Conservation (phyloP, 805 yeast species). For the Wickerhamomyces subpelliculosus region DNA sequence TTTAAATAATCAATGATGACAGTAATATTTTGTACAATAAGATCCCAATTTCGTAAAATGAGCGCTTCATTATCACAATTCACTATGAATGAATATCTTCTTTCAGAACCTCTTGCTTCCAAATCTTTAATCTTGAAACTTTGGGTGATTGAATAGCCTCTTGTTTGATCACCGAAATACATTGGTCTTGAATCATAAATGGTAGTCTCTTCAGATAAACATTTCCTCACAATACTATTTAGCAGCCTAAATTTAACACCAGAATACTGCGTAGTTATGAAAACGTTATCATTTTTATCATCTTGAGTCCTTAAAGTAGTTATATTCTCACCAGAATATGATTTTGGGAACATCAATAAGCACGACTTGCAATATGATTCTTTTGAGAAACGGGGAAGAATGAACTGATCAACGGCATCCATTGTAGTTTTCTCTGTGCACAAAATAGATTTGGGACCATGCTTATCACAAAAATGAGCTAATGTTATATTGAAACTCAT, state of each 20-base stretch:
- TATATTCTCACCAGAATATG: slow-evolving; percentile 11
- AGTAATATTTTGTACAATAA: slow-evolving; percentile 34
- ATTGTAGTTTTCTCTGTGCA: slow-evolving; percentile 44
- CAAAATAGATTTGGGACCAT: slow-evolving; percentile 62
- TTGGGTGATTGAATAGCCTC: slow-evolving; percentile 54
- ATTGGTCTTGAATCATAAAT: slow-evolving; percentile 53
- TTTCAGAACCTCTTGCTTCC: slow-evolving; percentile 68
- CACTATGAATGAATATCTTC: slow-evolving; percentile 57
- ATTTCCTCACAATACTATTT: slow-evolving; percentile 53
- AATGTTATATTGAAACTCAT: slow-evolving; percentile 38
- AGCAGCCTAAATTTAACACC: slow-evolving; percentile 45
- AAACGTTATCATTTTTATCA: slow-evolving; percentile 17
- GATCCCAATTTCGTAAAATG: slow-evolving; percentile 49
- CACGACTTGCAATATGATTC: slow-evolving; percentile 57
- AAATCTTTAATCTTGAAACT: slow-evolving; percentile 57
- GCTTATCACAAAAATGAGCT: slow-evolving; percentile 74
- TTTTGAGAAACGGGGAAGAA: slow-evolving; percentile 35
- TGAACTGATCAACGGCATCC: slow-evolving; percentile 17
- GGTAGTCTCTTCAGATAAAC: slow-evolving; percentile 61
- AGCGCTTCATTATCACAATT: slow-evolving; percentile 47
- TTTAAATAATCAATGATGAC: slow-evolving; percentile 35
- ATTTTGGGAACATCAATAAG: slow-evolving; percentile 42
- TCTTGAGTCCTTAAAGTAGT: slow-evolving; percentile 27
- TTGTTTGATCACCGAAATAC: slow-evolving; percentile 53
- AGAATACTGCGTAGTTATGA: slow-evolving; percentile 57